Conservation (phyloP, 495 filamentous ascomycete species). For the Aspergillus egyptiacus region DNA sequence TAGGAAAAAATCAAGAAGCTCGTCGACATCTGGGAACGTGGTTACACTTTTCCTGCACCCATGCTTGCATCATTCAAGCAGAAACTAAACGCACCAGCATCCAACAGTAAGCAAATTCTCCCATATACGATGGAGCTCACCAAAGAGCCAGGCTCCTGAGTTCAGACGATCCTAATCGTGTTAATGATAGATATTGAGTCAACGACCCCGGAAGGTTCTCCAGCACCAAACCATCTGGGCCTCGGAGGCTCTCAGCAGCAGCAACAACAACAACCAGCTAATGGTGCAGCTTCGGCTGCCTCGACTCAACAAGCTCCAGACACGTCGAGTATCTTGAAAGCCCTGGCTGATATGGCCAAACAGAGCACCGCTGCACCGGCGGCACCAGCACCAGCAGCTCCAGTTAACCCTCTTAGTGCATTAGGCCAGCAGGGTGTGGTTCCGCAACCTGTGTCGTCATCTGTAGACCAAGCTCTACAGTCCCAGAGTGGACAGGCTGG, state of each 20-base stretch:
- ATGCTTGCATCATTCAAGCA: constrained; percentile 85
- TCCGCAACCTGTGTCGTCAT: constrained; percentile 38
- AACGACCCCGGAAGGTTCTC: constrained; percentile 75
- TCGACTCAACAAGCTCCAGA: constrained; percentile 43
- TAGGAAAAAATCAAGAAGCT: constrained; percentile 97
- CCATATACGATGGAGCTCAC: not conserved
- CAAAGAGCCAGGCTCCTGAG: not conserved
- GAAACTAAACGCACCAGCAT: constrained; percentile 59
- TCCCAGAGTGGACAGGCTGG: constrained; percentile 42
- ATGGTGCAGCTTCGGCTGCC: constrained; percentile 30
- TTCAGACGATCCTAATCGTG: constrained; percentile 18
- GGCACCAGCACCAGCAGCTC: constrained; percentile 44
- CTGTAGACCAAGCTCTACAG: constrained; percentile 43
- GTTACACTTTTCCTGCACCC: constrained; percentile 75
- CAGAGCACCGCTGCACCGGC: constrained; percentile 63
- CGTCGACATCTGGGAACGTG: constrained; percentile 96
- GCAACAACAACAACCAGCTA: constrained; percentile 30
- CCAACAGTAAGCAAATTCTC: constrained; percentile 55
- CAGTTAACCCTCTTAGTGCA: constrained; percentile 49
- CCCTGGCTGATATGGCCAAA: constrained; percentile 78
- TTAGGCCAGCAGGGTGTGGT: constrained; percentile 45
- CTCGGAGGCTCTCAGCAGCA: constrained; percentile 29
- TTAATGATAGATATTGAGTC: constrained; percentile 51
- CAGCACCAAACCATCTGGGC: constrained; percentile 52
- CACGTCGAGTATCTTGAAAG: constrained; percentile 71